Conservation (phyloP, 2,329 filamentous ascomycete genomes). For the Cercospora berteroae region DNA sequence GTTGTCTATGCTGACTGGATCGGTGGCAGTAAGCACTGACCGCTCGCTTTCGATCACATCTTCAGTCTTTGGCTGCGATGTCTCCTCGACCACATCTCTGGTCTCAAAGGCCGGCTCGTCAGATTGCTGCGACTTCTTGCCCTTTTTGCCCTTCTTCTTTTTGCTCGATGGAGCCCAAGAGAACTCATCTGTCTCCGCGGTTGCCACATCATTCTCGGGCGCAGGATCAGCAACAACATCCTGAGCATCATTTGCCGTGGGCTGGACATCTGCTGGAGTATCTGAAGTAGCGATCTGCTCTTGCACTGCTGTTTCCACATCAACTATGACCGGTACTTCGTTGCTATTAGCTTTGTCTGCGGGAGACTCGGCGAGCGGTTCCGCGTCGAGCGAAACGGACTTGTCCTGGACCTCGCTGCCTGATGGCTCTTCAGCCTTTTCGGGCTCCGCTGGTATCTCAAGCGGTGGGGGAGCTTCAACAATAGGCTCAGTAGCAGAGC, state of each 20-base stretch:
- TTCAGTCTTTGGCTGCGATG: neutral
- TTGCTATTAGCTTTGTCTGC: neutral
- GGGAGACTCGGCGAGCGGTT: neutral
- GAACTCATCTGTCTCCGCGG: conserved; percentile 14
- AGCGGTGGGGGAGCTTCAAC: neutral
- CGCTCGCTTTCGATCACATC: neutral
- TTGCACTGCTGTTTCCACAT: neutral
- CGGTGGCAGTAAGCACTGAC: neutral
- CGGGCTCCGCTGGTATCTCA: neutral
- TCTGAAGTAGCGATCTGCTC: neutral
- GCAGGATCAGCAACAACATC: neutral
- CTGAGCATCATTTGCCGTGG: neutral
- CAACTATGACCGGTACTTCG: neutral
- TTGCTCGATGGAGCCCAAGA: conserved; percentile 10
- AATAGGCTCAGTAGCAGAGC: neutral
- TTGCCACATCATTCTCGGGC: neutral
- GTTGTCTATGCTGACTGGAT: neutral
- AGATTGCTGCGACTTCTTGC: conserved; percentile 19
- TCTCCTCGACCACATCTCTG: neutral
- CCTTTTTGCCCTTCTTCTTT: conserved; percentile 30
- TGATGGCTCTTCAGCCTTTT: neutral
- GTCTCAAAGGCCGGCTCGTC: neutral
- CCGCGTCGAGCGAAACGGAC: neutral
- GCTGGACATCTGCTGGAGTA: neutral
- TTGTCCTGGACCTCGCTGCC: neutral